Evolutionary conservation across 108 stramenopile species (phyloP), one percentile per base, ranked within the genome.

Genomic region (Cyclotella sp.): DNA sequence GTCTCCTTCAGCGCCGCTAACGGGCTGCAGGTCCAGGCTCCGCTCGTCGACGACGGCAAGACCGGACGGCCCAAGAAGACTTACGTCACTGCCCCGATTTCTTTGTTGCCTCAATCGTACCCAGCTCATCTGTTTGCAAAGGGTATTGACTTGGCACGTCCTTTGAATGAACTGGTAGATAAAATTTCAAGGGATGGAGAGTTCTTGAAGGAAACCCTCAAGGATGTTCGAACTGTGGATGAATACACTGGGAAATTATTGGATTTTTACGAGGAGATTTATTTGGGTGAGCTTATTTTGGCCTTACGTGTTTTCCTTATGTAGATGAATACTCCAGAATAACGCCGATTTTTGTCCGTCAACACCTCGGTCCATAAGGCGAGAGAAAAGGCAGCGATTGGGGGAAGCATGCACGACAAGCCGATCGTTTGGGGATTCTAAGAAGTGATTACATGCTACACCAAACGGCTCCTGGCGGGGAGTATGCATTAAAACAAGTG

Each of bases 371-470:
- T 41, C 39, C 34, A 9, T 34, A 72, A 54, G 79, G 81, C 13
- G 68, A 74, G 24, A 39, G 46, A 4, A 64, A 51, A 26, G 74
- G 66, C 1, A 55, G 72, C 40, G 67, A 83, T 11, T 76, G 68
- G 53, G 75, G 70, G 42, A 62, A 65, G 5, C 80, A 82, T 65
- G 89, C 89, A n/a, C 46, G 61, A 19, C 30, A 27, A 12, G 90
- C 91, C 29, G 88, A 91, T 60, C 73, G 85, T 22, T 84, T 98
- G 26, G 99, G 97, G 9, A 90, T 99, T 43, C 89, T 86, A 63
- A 87, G 99, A 8, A 91, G 90, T 68, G 99, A 99, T 85, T 99
- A 99, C 91, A 99, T 99, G 99, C 79, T 99, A 13, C 85, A 96
- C 83, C 54, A 26, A 70, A 58, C 42, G 14, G 73, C 14, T 29